Evolutionary conservation across 2,329 filamentous ascomycete species (phyloP).

Genomic region (Xylaria multiplex): DNA sequence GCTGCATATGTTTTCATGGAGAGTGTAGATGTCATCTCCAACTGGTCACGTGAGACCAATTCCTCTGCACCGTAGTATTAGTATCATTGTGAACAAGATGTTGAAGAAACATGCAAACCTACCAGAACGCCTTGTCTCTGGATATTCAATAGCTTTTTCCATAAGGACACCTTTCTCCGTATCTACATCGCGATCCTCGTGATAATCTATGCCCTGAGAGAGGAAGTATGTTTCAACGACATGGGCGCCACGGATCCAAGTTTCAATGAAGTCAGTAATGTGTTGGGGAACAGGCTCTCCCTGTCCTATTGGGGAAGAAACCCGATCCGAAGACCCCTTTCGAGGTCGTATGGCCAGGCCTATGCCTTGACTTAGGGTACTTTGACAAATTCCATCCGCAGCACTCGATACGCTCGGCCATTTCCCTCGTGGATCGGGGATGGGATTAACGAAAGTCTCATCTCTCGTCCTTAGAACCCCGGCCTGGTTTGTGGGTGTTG

Average conservation of each 20-base stretch:
- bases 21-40: slow-evolving; percentile 7
- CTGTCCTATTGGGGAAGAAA: slow-evolving; percentile 1
- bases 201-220: slow-evolving; percentile 46
- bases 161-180: slow-evolving; percentile 51
- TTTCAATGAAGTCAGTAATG: slow-evolving; percentile 31
- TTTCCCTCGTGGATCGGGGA: slow-evolving; percentile 5
- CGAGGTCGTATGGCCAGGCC: slow-evolving; percentile 3
- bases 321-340: slow-evolving; percentile 8
- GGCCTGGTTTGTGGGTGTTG: not conserved
- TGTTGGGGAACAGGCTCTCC: slow-evolving; percentile 2
- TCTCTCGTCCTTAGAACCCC: not conserved
- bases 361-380: slow-evolving; percentile 11
- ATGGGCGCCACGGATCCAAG: slow-evolving; percentile 36
- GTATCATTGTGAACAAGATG: not conserved
- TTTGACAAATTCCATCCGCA: not conserved
- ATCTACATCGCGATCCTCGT: slow-evolving; percentile 53
- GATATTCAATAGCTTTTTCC: slow-evolving; percentile 46
- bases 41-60: slow-evolving; percentile 17
- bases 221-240: slow-evolving; percentile 43
- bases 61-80: slow-evolving; percentile 15
- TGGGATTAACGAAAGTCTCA: not conserved
- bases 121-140: slow-evolving; percentile 43
- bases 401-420: slow-evolving; percentile 14
- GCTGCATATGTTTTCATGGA: not conserved
- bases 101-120: slow-evolving; percentile 16